These are phyloP conservation scores for Fusarium sambucinum DNA, from an alignment of 2,329 filamentous ascomycete genomes.

Conservation along the genomic window DNA sequence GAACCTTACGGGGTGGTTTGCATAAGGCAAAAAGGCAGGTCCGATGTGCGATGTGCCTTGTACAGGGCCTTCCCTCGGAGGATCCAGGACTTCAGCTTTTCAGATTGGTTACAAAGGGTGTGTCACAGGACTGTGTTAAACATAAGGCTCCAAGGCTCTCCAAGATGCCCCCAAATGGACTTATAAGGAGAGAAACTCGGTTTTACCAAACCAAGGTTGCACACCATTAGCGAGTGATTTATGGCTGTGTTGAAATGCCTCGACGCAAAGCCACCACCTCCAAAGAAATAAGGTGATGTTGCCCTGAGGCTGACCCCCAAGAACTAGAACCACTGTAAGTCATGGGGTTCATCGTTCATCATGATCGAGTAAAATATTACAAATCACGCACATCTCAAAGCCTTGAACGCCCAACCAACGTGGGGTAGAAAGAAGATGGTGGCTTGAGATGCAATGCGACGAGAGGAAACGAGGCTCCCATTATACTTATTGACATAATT, in stretches of 20 bases:
- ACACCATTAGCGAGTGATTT: background rate
- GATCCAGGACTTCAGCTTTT: slow-evolving; percentile 1
- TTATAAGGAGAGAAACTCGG: slow-evolving; percentile 45
- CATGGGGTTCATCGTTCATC: background rate
- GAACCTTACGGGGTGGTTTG: background rate
- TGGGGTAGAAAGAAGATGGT: background rate
- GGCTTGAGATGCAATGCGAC: background rate
- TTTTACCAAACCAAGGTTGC: slow-evolving; percentile 45
- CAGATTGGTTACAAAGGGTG: slow-evolving; percentile 2
- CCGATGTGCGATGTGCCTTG: background rate
- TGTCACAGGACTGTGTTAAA: background rate
- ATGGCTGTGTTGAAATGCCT: slow-evolving; percentile 4
- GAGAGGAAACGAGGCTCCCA: background rate
- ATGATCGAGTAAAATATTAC: background rate
- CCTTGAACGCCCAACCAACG: background rate
- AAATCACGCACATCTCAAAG: background rate
- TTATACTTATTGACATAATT: background rate
- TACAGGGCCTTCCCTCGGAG: background rate
- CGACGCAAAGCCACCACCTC: background rate
- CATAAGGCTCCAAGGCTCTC: slow-evolving; percentile 17
- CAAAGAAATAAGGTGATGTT: background rate
- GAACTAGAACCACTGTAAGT: background rate
- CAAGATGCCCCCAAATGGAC: slow-evolving; percentile 43
- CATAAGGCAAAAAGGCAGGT: background rate
- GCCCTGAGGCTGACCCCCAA: background rate